phyloP scores from a whole-genome alignment of 2,329 filamentous ascomycete species.

The Colletotrichum horii region DNA sequence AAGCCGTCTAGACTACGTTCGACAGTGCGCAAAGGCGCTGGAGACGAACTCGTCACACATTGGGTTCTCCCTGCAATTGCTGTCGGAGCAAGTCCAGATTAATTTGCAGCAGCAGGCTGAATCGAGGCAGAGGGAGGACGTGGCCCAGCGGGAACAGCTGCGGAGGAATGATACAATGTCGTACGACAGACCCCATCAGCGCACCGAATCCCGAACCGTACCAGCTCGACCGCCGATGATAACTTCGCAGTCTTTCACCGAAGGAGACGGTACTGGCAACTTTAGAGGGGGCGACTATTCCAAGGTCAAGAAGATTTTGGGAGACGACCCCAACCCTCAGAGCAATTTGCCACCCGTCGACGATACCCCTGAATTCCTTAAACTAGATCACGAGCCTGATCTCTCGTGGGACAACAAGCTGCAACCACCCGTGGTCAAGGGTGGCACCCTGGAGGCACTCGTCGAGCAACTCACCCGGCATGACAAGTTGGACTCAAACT shows the following conservation, averaged over 20 bases:
- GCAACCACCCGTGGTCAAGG: conserved; percentile 79
- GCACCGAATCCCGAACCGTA: conserved; percentile 57
- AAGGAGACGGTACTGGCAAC: conserved; percentile 60
- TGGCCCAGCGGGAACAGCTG: conserved; percentile 54
- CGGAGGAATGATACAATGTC: conserved; percentile 64
- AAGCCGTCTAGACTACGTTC: conserved; percentile 81
- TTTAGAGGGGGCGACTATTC: conserved; percentile 66
- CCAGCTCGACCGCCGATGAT: conserved; percentile 51
- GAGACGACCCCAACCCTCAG: conserved; percentile 64
- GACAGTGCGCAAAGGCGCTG: conserved; percentile 77
- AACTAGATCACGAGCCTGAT: conserved; percentile 86
- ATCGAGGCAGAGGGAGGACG: conserved; percentile 49
- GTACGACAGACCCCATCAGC: conserved; percentile 59
- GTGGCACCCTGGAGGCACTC: conserved; percentile 85
- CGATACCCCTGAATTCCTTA: conserved; percentile 83
- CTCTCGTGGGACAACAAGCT: conserved; percentile 87
- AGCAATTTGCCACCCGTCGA: conserved; percentile 60
- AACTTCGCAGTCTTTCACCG: conserved; percentile 67
- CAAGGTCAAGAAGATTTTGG: conserved; percentile 71
- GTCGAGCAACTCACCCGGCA: conserved; percentile 96
- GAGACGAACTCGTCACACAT: conserved; percentile 89
- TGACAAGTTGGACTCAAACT: conserved; percentile 91
- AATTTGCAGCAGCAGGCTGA: conserved; percentile 53
- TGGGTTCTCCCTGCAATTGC: conserved; percentile 83
- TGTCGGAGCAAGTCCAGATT: conserved; percentile 79